These are phyloP conservation scores for Rutstroemia sp. DNA, from an alignment of 2,329 filamentous ascomycete genomes.

Conservation along the genomic window DNA sequence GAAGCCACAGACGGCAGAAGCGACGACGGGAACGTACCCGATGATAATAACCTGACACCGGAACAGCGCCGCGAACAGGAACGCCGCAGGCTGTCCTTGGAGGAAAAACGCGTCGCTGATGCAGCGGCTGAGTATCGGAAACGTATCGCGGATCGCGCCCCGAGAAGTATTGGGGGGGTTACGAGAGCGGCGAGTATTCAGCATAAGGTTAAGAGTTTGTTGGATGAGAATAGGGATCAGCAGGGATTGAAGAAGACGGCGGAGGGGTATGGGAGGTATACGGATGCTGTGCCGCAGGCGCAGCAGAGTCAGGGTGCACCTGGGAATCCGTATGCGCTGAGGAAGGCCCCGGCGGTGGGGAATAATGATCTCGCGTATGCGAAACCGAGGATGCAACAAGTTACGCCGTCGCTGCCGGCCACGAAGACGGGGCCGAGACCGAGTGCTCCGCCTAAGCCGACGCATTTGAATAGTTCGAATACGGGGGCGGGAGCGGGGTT, in stretches of 20 bases:
- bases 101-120: conserved; percentile 82
- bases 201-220: conserved; percentile 76
- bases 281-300: no score
- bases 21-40: conserved; percentile 57
- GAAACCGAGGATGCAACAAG: conserved; percentile 19
- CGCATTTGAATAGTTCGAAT: conserved; percentile 49
- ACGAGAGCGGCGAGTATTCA: conserved; percentile 79
- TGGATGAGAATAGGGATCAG: conserved; percentile 65
- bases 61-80: conserved; percentile 90
- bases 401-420: not conserved
- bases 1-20: conserved; percentile 63
- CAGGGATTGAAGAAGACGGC: conserved; percentile 62
- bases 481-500: conserved; percentile 26
- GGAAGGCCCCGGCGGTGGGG: no score
- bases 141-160: conserved; percentile 56
- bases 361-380: conserved; percentile 19
- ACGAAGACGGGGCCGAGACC: conserved; percentile 33
- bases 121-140: conserved; percentile 84
- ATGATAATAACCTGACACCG: conserved; percentile 62
- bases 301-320: no score
- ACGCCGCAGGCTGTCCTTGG: conserved; percentile 69
- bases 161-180: conserved; percentile 49
- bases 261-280: conserved; percentile 84
- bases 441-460: conserved; percentile 52
- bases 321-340: no score